Base-by-base conservation (phyloP, 225 moss, liverwort and hornwort species). In the Pleurozium schreberi region DNA sequence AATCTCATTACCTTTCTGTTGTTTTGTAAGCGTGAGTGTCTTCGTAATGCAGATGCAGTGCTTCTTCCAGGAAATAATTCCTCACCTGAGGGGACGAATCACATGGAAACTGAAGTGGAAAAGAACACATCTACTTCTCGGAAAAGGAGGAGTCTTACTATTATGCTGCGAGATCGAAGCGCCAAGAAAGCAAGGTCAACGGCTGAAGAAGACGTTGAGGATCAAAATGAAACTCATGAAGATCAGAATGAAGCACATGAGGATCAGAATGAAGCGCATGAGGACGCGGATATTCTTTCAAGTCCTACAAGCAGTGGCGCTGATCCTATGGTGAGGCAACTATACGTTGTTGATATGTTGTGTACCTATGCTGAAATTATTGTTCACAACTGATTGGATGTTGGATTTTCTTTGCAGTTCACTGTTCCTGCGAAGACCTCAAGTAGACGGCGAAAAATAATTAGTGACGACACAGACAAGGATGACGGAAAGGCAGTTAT, bases 111-210 rank as follows among this genome's bases (percentile, higher is more conserved):
- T 65, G 90, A 95, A 63, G 58, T 91, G 88, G 96, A 93, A 63
- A 87, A 88, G 43, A 78, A 91, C 76, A 83, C 87, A 85, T 86
- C 88, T 50, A 79, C 88, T 50, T 74, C 93, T 87, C 89, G 79
- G 86, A 91, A 91, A 88, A 87, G 93, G 89, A 94, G 91, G 88
- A 92, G 95, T 88, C 89, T 95, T 42, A 94, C 86, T 81, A 90
- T 81, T 36, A 94, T 93, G 93, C 89, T 93, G 64, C 91, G 90
- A 88, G 91, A 91, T 82, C 91, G 92, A 85, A 83, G 91, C 81
- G 85, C 87, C 62, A 87, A 90, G 84, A 90, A 88, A 85, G 71
- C 86, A 67, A 90, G 85, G 85, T 70, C 87, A 71, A 84, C 66
- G 66, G 88, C 75, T 74, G 93, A 87, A 83, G 92, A 91, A 77